Conservation (phyloP, 2,329 filamentous ascomycete genomes). For the Aureobasidium sp. region DNA sequence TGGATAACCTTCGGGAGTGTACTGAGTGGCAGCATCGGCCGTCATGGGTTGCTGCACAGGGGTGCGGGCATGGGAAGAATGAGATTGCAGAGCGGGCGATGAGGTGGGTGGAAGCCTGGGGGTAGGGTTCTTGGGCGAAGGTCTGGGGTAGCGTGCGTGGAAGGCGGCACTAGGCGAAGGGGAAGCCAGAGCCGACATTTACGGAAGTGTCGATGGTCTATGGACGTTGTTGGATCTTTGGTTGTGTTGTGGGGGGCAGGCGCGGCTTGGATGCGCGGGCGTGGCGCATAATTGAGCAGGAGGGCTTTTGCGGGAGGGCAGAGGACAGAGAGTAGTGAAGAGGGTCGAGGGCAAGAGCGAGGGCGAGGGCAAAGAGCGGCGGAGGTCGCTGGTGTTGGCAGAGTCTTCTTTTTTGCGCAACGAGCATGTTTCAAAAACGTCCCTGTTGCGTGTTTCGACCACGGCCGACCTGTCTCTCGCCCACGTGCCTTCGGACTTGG, state of each 20-base stretch:
- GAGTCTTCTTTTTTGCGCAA: background rate
- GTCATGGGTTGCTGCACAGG: conserved; percentile 15
- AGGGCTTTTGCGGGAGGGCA: conserved; percentile 4
- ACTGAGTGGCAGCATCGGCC: conserved; percentile 48
- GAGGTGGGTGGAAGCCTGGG: conserved; percentile 3
- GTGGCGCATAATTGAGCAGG: conserved; percentile 16
- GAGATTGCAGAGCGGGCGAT: background rate
- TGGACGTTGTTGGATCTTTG: background rate
- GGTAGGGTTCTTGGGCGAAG: conserved; percentile 3
- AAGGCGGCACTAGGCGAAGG: conserved; percentile 24
- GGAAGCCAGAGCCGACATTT: conserved; percentile 28
- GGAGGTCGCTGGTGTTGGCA: background rate
- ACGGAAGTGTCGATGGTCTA: conserved; percentile 2
- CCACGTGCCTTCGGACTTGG: background rate
- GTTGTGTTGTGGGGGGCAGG: background rate
- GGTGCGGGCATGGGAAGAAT: conserved; percentile 7
- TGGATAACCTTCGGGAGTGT: conserved; percentile 44
- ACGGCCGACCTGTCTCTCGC: background rate
- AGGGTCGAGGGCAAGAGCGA: background rate
- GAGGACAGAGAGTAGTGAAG: background rate
- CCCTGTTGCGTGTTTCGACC: conserved; percentile 2
- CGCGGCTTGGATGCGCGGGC: conserved; percentile 4
- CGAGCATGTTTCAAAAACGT: background rate
- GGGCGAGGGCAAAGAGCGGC: background rate
- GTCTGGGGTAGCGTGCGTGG: conserved; percentile 8